These are phyloP conservation scores for Macrophomina tecta DNA, from an alignment of 2,329 filamentous ascomycete genomes.

Conservation along the genomic window DNA sequence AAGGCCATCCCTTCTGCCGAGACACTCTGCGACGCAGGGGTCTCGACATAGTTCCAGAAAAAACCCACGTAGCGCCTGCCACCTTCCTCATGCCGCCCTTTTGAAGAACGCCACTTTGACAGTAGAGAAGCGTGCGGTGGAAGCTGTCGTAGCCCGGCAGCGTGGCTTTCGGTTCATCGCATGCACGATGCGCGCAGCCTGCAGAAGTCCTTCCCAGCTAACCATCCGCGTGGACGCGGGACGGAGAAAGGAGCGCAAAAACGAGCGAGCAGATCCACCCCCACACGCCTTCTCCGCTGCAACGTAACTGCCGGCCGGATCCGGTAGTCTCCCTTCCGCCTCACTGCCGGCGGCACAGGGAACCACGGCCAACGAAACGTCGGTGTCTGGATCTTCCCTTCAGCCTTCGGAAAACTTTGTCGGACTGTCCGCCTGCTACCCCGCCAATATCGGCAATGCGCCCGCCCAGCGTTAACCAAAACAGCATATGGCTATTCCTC, in stretches of 20 bases:
- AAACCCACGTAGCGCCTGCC: background rate
- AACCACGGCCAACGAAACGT: background rate
- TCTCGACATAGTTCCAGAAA: background rate
- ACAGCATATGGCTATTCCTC: background rate
- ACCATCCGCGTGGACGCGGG: background rate
- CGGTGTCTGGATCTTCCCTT: background rate
- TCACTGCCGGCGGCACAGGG: background rate
- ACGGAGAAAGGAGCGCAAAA: background rate
- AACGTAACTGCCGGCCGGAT: background rate
- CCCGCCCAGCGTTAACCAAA: background rate
- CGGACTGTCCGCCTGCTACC: background rate
- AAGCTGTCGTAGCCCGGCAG: no score
- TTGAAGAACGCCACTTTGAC: no score
- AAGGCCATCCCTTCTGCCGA: background rate
- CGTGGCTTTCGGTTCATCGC: no score
- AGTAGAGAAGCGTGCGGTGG: no score
- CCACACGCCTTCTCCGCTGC: background rate
- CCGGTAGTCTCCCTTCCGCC: background rate
- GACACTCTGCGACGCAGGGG: constrained; percentile 10
- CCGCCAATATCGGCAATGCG: constrained; percentile 1
- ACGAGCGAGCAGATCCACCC: background rate
- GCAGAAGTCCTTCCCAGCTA: background rate
- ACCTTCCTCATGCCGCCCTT: background rate
- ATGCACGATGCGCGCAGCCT: background rate
- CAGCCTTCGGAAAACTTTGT: background rate